Conservation (phyloP, 768 basidiomycete species). For the Calocybe indica region DNA sequence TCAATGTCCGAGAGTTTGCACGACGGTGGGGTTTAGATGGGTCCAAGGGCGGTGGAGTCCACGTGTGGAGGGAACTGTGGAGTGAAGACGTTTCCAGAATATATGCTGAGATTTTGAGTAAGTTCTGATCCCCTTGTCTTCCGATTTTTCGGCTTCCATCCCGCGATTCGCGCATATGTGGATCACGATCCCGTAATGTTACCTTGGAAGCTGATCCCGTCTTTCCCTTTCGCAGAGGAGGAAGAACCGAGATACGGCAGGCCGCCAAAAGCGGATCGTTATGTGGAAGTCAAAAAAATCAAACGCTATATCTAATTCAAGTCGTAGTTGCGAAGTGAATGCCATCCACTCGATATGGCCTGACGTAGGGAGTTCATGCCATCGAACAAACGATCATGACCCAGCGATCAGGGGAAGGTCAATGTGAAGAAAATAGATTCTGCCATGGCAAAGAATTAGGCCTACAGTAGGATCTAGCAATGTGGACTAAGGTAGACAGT, state of each 20-base stretch:
- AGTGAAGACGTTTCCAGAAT: constrained; percentile 54
- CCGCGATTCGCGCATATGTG: no score
- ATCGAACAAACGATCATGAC: no score
- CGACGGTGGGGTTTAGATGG: constrained; percentile 46
- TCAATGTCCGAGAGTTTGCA: constrained; percentile 63
- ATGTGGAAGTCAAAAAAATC: constrained; percentile 41
- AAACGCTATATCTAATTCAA: constrained; percentile 39
- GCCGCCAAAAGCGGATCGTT: constrained; percentile 47
- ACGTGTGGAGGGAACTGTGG: constrained; percentile 86
- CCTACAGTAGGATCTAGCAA: no score
- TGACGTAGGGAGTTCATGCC: no score
- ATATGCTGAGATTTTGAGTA: constrained; percentile 62
- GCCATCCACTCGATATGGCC: background rate
- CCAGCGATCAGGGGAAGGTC: background rate
- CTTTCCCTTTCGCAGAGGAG: constrained; percentile 21
- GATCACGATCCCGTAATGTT: background rate
- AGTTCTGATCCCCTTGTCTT: constrained; percentile 25
- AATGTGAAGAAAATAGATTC: background rate
- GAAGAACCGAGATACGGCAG: constrained; percentile 54
- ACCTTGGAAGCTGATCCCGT: constrained; percentile 6
- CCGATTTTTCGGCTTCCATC: constrained; percentile 1
- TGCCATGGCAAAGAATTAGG: background rate
- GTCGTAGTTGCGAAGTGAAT: background rate
- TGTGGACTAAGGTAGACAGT: background rate
- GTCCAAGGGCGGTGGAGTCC: constrained; percentile 59